Evolutionary conservation across 495 filamentous ascomycete genomes (phyloP).

Genomic region (Glarea lozoyensis): DNA sequence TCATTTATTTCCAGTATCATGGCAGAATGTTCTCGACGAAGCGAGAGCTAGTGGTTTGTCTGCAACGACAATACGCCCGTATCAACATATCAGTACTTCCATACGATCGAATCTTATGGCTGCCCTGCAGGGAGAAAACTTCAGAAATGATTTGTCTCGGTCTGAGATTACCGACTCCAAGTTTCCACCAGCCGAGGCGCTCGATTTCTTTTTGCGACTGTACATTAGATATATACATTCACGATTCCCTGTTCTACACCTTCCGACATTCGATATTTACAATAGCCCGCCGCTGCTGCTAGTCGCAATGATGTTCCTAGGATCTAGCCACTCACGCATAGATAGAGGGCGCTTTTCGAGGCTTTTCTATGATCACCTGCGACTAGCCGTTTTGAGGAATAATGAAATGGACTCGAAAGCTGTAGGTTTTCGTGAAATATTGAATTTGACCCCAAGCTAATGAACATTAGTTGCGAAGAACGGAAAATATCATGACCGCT

Average conservation of each 20-base stretch:
- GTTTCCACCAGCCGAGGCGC: conserved; percentile 12
- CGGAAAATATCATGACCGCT: conserved; percentile 19
- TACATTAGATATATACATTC: conserved; percentile 22
- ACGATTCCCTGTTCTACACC: conserved; percentile 22
- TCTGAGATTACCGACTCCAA: conserved; percentile 14
- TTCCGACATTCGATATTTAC: conserved; percentile 20
- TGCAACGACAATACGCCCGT: conserved; percentile 7
- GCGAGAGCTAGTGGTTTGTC: conserved; percentile 8
- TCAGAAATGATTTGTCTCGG: conserved; percentile 8
- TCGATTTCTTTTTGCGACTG: conserved; percentile 20
- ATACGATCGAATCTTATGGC: conserved; percentile 6
- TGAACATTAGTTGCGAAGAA: conserved; percentile 13
- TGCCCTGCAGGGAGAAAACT: conserved; percentile 7
- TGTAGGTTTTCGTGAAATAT: conserved; percentile 1
- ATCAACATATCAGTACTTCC: conserved; percentile 5
- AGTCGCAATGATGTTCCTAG: conserved; percentile 22
- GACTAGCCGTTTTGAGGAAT: conserved; percentile 13
- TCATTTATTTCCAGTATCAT: conserved; percentile 12
- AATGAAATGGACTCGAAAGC: conserved; percentile 15
- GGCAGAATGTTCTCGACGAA: conserved; percentile 14
- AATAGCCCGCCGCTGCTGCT: conserved; percentile 14
- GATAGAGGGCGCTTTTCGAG: conserved; percentile 19
- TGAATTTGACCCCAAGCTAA: background rate
- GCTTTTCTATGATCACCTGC: conserved; percentile 17
- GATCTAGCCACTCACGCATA: conserved; percentile 17